These are phyloP conservation scores for Mycena sanguinolenta DNA, from an alignment of 768 basidiomycete genomes.

Conservation along the genomic window DNA sequence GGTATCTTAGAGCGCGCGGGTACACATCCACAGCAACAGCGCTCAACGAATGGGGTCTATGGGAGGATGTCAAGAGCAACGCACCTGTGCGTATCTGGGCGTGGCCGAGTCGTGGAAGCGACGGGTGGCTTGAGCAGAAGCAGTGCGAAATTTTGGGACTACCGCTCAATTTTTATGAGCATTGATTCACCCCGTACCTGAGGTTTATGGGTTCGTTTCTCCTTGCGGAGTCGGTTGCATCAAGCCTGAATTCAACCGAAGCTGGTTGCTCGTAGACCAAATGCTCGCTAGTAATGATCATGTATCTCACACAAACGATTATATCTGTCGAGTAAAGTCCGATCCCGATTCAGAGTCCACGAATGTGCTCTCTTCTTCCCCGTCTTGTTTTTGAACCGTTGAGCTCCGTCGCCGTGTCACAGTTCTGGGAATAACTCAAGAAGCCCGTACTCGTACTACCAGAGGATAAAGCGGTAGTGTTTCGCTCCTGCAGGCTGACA, in stretches of 20 bases:
- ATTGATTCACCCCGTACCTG: not conserved
- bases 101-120: constrained; percentile 48
- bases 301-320: not conserved
- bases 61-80: constrained; percentile 48
- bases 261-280: not conserved
- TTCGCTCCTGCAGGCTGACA: not conserved
- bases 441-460: not conserved
- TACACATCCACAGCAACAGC: constrained; percentile 51
- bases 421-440: not conserved
- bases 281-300: not conserved
- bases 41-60: constrained; percentile 46
- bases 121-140: constrained; percentile 48
- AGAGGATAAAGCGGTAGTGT: not conserved
- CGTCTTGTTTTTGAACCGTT: not conserved
- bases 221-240: too few relatives aligned
- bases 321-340: constrained; percentile 17
- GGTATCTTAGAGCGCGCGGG: constrained; percentile 58
- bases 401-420: not conserved
- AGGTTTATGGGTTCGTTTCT: too few relatives aligned
- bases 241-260: too few relatives aligned
- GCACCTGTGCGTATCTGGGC: constrained; percentile 51
- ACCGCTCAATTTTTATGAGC: constrained; percentile 39
- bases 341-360: not conserved
- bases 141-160: constrained; percentile 56
- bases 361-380: not conserved